Conservation (phyloP, 371 early-diverging fungal genomes). For the Smittium culicis region DNA sequence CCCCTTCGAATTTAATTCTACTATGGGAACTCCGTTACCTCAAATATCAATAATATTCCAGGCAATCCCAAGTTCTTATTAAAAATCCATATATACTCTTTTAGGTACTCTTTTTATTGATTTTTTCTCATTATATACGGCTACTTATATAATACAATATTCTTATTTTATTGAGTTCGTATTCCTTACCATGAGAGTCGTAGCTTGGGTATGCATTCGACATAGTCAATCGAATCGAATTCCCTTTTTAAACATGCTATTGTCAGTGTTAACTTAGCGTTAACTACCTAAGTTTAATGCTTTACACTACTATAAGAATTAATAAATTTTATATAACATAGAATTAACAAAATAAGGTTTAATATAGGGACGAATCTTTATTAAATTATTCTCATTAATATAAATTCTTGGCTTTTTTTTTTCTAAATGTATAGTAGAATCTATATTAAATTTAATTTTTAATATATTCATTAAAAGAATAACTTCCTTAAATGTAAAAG, state of each 20-base stretch:
- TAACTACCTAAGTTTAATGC: conserved; percentile 15
- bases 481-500: conserved; percentile 18
- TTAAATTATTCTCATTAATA: conserved; percentile 15
- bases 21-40: conserved; percentile 21
- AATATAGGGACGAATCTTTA: conserved; percentile 13
- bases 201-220: conserved; percentile 12
- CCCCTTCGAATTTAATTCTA: conserved; percentile 5
- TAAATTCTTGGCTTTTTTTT: conserved; percentile 26
- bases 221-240: conserved; percentile 13
- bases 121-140: conserved; percentile 14
- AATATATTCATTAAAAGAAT: conserved; percentile 20
- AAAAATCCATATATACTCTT: conserved; percentile 16
- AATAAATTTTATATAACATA: conserved; percentile 13
- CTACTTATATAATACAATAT: conserved; percentile 12
- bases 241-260: conserved; percentile 19
- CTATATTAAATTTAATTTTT: conserved; percentile 32
- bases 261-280: conserved; percentile 13
- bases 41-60: conserved; percentile 1
- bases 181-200: conserved; percentile 15
- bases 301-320: conserved; percentile 11
- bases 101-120: conserved; percentile 12
- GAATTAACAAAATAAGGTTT: conserved; percentile 14
- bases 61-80: conserved; percentile 18
- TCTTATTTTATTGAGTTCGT: conserved; percentile 9
- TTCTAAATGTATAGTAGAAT: conserved; percentile 22